phyloP scores from a whole-genome alignment of 1,139 yeast genomes.

The Candida sojae region DNA sequence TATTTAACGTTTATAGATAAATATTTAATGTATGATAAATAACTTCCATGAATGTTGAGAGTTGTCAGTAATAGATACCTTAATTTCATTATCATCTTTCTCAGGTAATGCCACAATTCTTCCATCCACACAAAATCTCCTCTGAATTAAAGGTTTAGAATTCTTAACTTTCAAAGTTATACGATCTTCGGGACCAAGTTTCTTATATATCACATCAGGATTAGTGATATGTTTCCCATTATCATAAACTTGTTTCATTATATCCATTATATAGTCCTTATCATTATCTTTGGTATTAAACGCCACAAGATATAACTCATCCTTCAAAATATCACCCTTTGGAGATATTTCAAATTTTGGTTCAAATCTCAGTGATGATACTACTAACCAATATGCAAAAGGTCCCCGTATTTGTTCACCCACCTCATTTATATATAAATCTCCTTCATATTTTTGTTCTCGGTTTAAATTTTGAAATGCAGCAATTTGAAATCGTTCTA shows the following conservation, averaged over 20 bases:
- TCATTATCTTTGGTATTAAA: constrained; percentile 42
- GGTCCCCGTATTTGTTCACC: constrained; percentile 29
- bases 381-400: constrained; percentile 67
- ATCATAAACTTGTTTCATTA: constrained; percentile 62
- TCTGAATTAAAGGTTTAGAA: constrained; percentile 19
- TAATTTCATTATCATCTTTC: constrained; percentile 19
- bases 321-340: constrained; percentile 51
- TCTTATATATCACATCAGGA: constrained; percentile 43
- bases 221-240: constrained; percentile 55
- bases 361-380: constrained; percentile 67
- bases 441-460: constrained; percentile 54
- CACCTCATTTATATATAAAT: constrained; percentile 18
- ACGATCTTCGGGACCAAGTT: constrained; percentile 25
- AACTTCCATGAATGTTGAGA: constrained; percentile 26
- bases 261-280: constrained; percentile 45
- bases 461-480: constrained; percentile 54
- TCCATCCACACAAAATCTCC: constrained; percentile 61
- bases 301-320: constrained; percentile 54
- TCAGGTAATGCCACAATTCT: constrained; percentile 35
- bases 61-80: constrained; percentile 21
- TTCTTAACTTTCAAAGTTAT: constrained; percentile 27
- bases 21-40: constrained; percentile 13
- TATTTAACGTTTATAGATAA: neutral
- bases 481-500: constrained; percentile 68
- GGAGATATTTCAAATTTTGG: constrained; percentile 76